These are phyloP conservation scores for Macrolepiota albuminosa DNA, from an alignment of 768 basidiomycete species.

Conservation along the genomic window DNA sequence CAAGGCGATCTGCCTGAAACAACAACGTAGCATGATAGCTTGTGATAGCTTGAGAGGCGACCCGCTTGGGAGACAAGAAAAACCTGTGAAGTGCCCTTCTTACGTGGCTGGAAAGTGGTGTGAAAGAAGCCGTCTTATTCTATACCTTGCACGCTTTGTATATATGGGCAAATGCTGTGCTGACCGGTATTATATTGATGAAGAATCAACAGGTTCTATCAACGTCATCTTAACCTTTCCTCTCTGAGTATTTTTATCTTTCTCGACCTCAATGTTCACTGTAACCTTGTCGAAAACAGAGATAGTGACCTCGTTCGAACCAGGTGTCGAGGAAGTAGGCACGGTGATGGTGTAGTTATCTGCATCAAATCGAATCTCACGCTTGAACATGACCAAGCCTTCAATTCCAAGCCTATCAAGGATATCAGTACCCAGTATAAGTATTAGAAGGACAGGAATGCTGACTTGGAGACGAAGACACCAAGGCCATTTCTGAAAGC, in stretches of 20 bases:
- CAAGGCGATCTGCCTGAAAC: too few relatives aligned
- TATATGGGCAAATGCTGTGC: too few relatives aligned
- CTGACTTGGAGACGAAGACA: slow-evolving; percentile 94
- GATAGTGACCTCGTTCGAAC: slow-evolving; percentile 46
- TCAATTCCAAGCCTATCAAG: slow-evolving; percentile 79
- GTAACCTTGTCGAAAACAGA: slow-evolving; percentile 92
- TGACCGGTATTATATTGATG: slow-evolving; percentile 25
- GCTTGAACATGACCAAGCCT: slow-evolving; percentile 92
- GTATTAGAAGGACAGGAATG: background rate
- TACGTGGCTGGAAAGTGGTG: too few relatives aligned
- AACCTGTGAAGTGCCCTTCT: too few relatives aligned
- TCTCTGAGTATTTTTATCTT: slow-evolving; percentile 90
- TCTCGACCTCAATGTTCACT: slow-evolving; percentile 90
- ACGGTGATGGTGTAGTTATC: slow-evolving; percentile 85
- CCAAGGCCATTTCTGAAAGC: slow-evolving; percentile 93
- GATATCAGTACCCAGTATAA: slow-evolving; percentile 1
- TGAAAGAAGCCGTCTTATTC: too few relatives aligned
- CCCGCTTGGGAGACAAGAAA: too few relatives aligned
- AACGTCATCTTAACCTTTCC: slow-evolving; percentile 86
- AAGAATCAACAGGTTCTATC: slow-evolving; percentile 58
- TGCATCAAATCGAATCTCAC: slow-evolving; percentile 82
- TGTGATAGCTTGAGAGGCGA: too few relatives aligned
- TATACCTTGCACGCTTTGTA: too few relatives aligned
- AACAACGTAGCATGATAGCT: too few relatives aligned
- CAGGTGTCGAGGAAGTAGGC: slow-evolving; percentile 32